Evolutionary conservation across 2,329 filamentous ascomycete genomes (phyloP).

Genomic region (Fusarium sp.): DNA sequence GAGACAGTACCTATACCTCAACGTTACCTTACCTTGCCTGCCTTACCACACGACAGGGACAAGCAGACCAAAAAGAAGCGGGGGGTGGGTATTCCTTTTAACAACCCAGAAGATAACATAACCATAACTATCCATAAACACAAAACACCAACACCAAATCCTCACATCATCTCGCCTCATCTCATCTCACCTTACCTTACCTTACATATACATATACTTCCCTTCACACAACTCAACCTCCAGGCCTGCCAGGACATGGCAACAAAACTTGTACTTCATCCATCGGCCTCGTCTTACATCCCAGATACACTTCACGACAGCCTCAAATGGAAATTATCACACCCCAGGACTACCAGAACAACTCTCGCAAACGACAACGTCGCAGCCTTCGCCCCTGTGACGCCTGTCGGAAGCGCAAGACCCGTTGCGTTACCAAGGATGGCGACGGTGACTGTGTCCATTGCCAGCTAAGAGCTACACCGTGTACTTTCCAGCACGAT

Average conservation of each 20-base stretch:
- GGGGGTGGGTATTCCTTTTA: slow-evolving; percentile 12
- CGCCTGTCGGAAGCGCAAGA: slow-evolving; percentile 51
- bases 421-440: slow-evolving; percentile 50
- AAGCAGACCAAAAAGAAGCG: slow-evolving; percentile 22
- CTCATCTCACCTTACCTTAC: neutral
- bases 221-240: neutral
- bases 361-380: slow-evolving; percentile 46
- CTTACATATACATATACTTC: neutral
- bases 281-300: slow-evolving; percentile 13
- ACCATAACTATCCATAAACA: neutral
- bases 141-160: slow-evolving; percentile 8
- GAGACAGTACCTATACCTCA: slow-evolving; percentile 1
- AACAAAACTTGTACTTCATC: neutral
- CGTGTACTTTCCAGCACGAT: slow-evolving; percentile 49
- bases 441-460: slow-evolving; percentile 46
- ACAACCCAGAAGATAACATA: slow-evolving; percentile 7
- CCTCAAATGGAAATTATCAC: slow-evolving; percentile 50
- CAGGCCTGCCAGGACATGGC: slow-evolving; percentile 6
- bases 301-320: slow-evolving; percentile 10
- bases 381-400: slow-evolving; percentile 49
- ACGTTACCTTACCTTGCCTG: neutral
- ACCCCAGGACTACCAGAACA: slow-evolving; percentile 49
- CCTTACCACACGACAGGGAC: slow-evolving; percentile 13
- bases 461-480: slow-evolving; percentile 45
- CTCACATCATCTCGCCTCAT: neutral